Conservation (phyloP, 768 basidiomycete genomes). For the Botryobasidium botryosum region DNA sequence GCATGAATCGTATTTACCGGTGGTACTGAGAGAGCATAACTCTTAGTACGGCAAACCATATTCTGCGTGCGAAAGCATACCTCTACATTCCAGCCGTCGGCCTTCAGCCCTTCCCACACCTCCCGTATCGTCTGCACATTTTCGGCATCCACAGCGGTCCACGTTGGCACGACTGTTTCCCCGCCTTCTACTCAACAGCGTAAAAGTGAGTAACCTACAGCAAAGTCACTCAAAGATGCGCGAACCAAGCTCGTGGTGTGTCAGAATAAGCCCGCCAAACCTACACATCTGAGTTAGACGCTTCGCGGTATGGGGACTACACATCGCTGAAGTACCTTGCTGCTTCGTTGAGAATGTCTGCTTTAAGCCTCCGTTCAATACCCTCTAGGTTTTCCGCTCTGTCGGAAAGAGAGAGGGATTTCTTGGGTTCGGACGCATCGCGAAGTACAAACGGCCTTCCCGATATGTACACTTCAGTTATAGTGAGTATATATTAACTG, state of each 20-base stretch:
- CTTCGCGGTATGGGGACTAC: not conserved
- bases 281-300: constrained; percentile 24
- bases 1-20: constrained; percentile 31
- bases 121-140: constrained; percentile 82
- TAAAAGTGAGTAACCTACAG: not conserved
- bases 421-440: constrained; percentile 69
- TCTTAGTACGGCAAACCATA: constrained; percentile 4
- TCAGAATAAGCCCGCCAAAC: constrained; percentile 79
- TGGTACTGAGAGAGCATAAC: constrained; percentile 37
- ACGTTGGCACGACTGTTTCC: constrained; percentile 76
- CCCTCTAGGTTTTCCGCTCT: constrained; percentile 91
- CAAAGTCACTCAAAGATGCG: not conserved
- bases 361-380: constrained; percentile 75
- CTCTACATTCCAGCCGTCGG: constrained; percentile 84
- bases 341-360: constrained; percentile 80
- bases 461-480: constrained; percentile 66
- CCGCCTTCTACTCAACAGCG: constrained; percentile 41
- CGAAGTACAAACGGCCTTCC: constrained; percentile 86
- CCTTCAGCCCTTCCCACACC: constrained; percentile 63
- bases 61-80: constrained; percentile 25
- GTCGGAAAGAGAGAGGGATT: constrained; percentile 66
- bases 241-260: constrained; percentile 82
- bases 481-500: constrained; percentile 9
- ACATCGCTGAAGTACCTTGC: constrained; percentile 24
- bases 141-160: constrained; percentile 73